These are phyloP conservation scores for Hypoxylon lienhwacheense DNA, from an alignment of 495 filamentous ascomycete species.

Conservation along the genomic window DNA sequence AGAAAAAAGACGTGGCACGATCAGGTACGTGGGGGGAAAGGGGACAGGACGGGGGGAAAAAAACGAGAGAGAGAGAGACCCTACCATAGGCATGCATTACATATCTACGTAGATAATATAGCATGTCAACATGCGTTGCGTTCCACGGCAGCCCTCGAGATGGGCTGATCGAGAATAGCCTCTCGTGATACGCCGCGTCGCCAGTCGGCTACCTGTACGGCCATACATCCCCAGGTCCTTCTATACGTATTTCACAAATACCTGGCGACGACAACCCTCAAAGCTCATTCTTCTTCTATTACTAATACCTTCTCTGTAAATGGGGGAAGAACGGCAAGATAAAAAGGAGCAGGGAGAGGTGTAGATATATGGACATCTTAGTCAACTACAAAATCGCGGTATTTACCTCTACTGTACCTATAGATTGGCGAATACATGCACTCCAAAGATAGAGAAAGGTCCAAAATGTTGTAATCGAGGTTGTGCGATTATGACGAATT, in stretches of 20 bases:
- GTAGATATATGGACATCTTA: no score
- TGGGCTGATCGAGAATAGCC: slow-evolving; percentile 1
- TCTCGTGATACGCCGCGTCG: background rate
- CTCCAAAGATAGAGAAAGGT: slow-evolving; percentile 10
- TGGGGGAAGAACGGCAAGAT: no score
- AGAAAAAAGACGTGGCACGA: slow-evolving; percentile 30
- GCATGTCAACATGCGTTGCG: no score
- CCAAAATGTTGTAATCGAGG: slow-evolving; percentile 9
- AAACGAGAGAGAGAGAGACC: slow-evolving; percentile 21
- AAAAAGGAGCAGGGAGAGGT: no score
- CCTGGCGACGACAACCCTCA: no score
- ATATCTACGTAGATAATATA: no score
- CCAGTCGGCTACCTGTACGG: background rate
- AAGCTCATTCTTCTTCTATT: no score
- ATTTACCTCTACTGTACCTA: no score
- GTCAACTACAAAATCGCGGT: no score
- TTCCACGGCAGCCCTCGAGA: background rate
- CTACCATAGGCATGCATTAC: slow-evolving; percentile 17
- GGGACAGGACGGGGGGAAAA: no score
- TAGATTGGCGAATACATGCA: slow-evolving; percentile 14
- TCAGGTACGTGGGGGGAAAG: slow-evolving; percentile 28
- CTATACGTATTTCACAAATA: no score
- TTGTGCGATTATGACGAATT: slow-evolving; percentile 27
- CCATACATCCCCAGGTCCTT: background rate
- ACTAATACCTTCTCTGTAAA: no score